Conservation (phyloP, 345 rosid species). For the Brassica napus region DNA sequence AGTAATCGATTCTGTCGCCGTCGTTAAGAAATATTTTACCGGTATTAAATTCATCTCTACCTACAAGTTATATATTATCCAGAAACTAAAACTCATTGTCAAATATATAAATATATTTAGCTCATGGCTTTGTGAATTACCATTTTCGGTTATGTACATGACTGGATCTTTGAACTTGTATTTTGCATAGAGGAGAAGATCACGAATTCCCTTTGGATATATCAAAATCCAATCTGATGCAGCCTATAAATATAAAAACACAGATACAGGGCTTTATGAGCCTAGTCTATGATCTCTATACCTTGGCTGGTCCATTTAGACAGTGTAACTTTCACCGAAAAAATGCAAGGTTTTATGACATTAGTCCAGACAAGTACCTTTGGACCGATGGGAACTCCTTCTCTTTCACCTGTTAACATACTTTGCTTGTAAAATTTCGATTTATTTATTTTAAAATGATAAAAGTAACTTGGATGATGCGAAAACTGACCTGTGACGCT, state of each 20-base stretch:
- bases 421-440: too few relatives aligned
- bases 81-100: not conserved
- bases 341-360: not conserved
- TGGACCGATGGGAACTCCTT: not conserved
- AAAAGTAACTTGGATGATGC: not conserved
- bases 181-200: conserved; percentile 46
- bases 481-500: not conserved
- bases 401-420: not conserved
- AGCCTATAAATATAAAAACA: conserved; percentile 33
- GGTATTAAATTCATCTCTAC: conserved; percentile 37
- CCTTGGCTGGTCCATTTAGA: not conserved
- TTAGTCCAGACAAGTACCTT: not conserved
- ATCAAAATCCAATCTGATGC: conserved; percentile 52
- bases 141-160: conserved; percentile 60
- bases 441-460: too few relatives aligned
- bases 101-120: not conserved
- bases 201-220: conserved; percentile 56
- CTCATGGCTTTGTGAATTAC: conserved; percentile 27
- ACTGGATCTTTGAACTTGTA: conserved; percentile 48
- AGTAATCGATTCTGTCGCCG: conserved; percentile 37
- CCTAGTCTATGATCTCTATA: not conserved
- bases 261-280: not conserved
- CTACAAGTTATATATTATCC: conserved; percentile 14
- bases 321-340: not conserved
- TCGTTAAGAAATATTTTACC: conserved; percentile 27